Evolutionary conservation across 1,139 yeast species (phyloP), one percentile per base, ranked within the genome.

Genomic region (Blastobotrys raffinosifermentans): DNA sequence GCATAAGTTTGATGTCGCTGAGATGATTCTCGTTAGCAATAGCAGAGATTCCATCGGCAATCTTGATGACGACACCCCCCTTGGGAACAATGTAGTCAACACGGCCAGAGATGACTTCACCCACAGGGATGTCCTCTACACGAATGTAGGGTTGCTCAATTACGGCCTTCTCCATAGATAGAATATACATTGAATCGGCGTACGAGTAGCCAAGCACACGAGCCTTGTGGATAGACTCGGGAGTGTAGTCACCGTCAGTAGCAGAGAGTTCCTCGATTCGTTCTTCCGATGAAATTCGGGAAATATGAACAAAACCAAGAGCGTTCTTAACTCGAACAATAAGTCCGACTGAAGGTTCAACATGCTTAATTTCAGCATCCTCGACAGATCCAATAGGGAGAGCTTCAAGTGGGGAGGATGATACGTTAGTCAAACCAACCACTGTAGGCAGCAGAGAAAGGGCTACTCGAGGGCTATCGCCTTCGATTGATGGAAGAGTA

Each of bases 1-100:
- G 81, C 5, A 79, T 77, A 46, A 91, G 69, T 55, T 78, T 81
- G 43, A 83, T 73, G 59, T 91, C 99, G 48, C 94, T 80, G 61
- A 91, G 75, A 52, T 89, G 96, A 26, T 67, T 57, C 20, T 77
- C 69, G 15, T 87, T 83, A 21, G 85, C 97, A 48, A 73, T 66
- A 2, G 87, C 98, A 38, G 73, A 78, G 48, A 85, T 81, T 3
- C 71, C 73, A 34, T 77, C 79, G 41, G 77, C 75, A 10, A 86
- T 54, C 50, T 75, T 77, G 26, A 91, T 71, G 31, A 74, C 60
- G 22, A 91, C 70, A 16, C 96, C 96, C n/a, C 68, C 69, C 29
- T 77, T 80, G 2, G 83, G 73, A 23, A 83, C 67, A 21, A 86
- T 80, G 44, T 76, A 71, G 19, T 73, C 64, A 27, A 91, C 73